These are phyloP conservation scores for Tympanopsis confertula DNA, from an alignment of 2,329 filamentous ascomycete genomes.

Conservation along the genomic window DNA sequence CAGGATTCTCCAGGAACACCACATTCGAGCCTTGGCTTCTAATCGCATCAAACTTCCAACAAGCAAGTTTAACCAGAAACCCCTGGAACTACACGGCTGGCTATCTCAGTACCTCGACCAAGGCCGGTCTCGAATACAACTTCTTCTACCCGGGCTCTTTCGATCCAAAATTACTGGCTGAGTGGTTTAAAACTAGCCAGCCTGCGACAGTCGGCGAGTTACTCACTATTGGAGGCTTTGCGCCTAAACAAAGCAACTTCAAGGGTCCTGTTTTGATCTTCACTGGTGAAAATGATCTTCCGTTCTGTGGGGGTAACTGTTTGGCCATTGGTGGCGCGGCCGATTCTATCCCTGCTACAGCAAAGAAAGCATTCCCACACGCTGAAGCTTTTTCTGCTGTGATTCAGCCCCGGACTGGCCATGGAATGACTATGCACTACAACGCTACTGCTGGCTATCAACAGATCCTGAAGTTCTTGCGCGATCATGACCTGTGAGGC, in stretches of 20 bases:
- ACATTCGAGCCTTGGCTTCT: neutral
- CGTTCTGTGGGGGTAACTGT: neutral
- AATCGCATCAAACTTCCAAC: neutral
- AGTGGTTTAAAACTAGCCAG: neutral
- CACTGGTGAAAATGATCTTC: neutral
- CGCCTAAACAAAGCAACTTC: neutral
- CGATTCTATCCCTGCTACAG: neutral
- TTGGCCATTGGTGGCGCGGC: neutral
- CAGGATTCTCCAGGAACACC: neutral
- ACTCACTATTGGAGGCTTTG: slow-evolving; percentile 6
- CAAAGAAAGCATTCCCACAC: neutral
- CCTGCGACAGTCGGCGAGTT: neutral
- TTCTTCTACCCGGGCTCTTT: neutral
- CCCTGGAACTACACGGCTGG: slow-evolving; percentile 6
- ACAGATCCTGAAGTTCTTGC: neutral
- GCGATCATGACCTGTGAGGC: neutral
- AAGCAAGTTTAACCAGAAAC: neutral
- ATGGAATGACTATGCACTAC: neutral
- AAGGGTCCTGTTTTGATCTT: neutral
- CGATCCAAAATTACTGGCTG: neutral
- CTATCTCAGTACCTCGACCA: neutral
- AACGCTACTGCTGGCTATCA: neutral
- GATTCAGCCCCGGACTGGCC: neutral
- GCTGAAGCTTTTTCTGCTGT: neutral
- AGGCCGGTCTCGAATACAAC: neutral